Conservation (phyloP, 257 asterid species). For the Linderniella brevidens region DNA sequence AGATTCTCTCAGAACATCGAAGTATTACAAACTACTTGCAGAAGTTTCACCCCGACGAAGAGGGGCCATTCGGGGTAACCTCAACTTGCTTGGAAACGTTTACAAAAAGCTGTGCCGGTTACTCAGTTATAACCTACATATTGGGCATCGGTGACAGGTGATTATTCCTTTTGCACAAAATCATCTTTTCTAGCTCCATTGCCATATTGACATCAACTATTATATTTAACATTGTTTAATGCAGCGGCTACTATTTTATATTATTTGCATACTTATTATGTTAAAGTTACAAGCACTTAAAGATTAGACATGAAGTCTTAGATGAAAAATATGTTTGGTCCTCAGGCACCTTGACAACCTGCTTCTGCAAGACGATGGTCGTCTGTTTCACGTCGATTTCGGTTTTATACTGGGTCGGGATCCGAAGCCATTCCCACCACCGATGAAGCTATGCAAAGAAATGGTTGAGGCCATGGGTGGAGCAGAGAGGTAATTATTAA, state of each 20-base stretch:
- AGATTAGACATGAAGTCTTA: too few relatives aligned
- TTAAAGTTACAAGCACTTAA: background rate
- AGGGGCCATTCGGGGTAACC: slow-evolving; percentile 90
- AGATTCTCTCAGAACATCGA: slow-evolving; percentile 97
- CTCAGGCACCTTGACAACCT: slow-evolving; percentile 93
- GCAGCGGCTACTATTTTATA: background rate
- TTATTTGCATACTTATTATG: background rate
- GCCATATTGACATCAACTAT: background rate
- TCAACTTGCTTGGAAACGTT: slow-evolving; percentile 91
- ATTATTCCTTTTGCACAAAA: background rate
- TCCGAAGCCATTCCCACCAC: slow-evolving; percentile 99
- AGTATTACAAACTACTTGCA: slow-evolving; percentile 86
- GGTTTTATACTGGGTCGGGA: slow-evolving; percentile 91
- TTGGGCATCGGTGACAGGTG: slow-evolving; percentile 98
- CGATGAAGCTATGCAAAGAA: slow-evolving; percentile 99
- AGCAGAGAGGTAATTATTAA: slow-evolving; percentile 63
- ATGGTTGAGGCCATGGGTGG: slow-evolving; percentile 99
- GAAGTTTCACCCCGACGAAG: slow-evolving; percentile 84
- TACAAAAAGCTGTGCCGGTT: slow-evolving; percentile 97
- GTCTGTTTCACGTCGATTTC: slow-evolving; percentile 92
- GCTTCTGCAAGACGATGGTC: slow-evolving; percentile 90
- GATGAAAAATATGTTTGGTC: slow-evolving; percentile 1
- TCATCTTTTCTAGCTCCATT: slow-evolving; percentile 3
- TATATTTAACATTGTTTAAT: background rate
- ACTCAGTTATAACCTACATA: slow-evolving; percentile 94